phyloP scores from a whole-genome alignment of 2,329 filamentous ascomycete species.

The Fusarium keratoplasticum region DNA sequence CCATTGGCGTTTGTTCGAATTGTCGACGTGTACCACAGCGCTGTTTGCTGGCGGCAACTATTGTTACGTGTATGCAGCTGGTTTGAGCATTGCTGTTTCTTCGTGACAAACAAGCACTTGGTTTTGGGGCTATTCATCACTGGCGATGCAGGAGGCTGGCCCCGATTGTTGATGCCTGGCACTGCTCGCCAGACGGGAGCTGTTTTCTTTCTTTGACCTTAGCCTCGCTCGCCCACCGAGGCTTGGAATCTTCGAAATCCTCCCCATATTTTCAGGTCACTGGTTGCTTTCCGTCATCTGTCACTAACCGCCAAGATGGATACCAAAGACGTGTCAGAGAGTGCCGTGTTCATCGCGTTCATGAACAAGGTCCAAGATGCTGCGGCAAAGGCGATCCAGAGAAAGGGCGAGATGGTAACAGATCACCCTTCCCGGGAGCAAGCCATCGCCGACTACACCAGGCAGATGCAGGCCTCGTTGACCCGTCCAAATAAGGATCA shows the following conservation, averaged over 20 bases:
- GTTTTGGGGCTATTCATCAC: no score
- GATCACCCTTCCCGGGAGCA: background rate
- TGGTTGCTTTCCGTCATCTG: background rate
- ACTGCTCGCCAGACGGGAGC: background rate
- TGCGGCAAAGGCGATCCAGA: background rate
- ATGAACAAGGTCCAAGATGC: background rate
- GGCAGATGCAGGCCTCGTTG: background rate
- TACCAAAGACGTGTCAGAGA: background rate
- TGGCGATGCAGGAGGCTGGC: background rate
- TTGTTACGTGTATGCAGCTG: background rate
- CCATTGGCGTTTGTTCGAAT: background rate
- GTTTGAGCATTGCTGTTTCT: no score
- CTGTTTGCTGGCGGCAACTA: background rate
- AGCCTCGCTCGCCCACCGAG: background rate
- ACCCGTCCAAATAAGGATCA: background rate
- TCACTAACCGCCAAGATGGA: conserved; percentile 1
- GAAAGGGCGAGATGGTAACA: conserved; percentile 14
- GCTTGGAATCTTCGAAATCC: background rate
- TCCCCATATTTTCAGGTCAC: background rate
- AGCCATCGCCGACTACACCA: background rate
- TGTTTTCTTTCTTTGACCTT: background rate
- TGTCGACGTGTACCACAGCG: no score
- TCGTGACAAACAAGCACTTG: background rate
- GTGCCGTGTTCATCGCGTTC: background rate
- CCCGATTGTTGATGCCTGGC: background rate